Evolutionary conservation across 108 stramenopile genomes (phyloP), one percentile per base, ranked within the genome.

Genomic region (Cyclotella atomus): DNA sequence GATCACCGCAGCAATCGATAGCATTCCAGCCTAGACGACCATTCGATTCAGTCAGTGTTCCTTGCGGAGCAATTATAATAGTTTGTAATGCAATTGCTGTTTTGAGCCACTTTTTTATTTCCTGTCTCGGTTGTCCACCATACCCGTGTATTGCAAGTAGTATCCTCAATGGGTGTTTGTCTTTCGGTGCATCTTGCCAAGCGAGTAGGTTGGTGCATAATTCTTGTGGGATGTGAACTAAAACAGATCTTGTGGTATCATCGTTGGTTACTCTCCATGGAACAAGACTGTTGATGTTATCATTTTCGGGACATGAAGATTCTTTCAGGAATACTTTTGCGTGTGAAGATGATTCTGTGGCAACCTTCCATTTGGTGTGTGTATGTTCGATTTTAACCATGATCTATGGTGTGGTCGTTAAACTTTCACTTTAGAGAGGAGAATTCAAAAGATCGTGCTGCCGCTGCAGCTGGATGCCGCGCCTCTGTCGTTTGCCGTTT

Each of bases 21-120:
- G 70, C 77, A 50, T 79, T 79, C 70, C 70, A 79, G n/a, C 77
- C 77, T 27, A 79, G 55, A 43, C 50, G 32, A 16, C 49, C 15
- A 62, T n/a, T 55, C 36, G 47, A 41, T 20, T 20, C 21, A 12
- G 65, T 66, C 29, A 38, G 4, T 21, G 54, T 60, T 1, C 77
- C 77, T 60, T 47, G 33, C 3, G 77, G 77, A 24, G 77, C 70
- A 16, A 79, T 52, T 9, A 79, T 56, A 30, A 79, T 60, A 17
- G 77, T 15, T 14, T 71, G 23, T 14, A 71, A 25, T 27, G 21
- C 25, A 0, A 45, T 27, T 5, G 70, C 77, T 3, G 34, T 52
- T 15, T 24, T 23, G 21, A 44, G 45, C 77, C 77, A 79, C 21
- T 79, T 79, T 30, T 21, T 36, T n/a, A 79, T 66, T 63, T 79